phyloP scores from a whole-genome alignment of 1,284 basidiomycete genomes.

The Leccinum pachyderme region DNA sequence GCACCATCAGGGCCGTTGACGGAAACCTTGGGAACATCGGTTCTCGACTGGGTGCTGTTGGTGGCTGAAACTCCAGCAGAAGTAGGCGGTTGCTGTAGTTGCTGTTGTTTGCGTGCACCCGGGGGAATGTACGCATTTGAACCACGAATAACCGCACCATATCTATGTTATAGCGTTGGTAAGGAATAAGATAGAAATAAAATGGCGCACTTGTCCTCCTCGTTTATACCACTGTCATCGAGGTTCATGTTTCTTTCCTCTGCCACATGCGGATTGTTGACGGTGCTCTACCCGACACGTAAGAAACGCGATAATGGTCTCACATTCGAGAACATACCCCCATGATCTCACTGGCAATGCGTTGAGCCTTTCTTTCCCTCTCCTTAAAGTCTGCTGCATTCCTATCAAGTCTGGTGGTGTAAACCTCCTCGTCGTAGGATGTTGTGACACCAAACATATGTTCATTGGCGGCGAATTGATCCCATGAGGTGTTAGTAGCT shows the following conservation, averaged over 20 bases:
- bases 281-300: slow-evolving; percentile 47
- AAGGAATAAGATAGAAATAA: slow-evolving; percentile 13
- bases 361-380: slow-evolving; percentile 84
- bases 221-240: slow-evolving; percentile 78
- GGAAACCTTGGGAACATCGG: slow-evolving; percentile 65
- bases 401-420: slow-evolving; percentile 94
- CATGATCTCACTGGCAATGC: slow-evolving; percentile 89
- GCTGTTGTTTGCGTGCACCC: slow-evolving; percentile 60
- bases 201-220: slow-evolving; percentile 86
- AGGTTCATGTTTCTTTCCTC: slow-evolving; percentile 81
- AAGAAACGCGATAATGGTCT: slow-evolving; percentile 2
- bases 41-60: slow-evolving; percentile 37
- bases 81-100: slow-evolving; percentile 20
- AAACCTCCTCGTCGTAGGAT: slow-evolving; percentile 90
- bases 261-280: slow-evolving; percentile 82
- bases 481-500: slow-evolving; percentile 68
- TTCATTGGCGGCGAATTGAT: slow-evolving; percentile 96
- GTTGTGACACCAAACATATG: slow-evolving; percentile 90
- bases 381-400: slow-evolving; percentile 84
- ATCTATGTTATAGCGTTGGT: slow-evolving; percentile 53
- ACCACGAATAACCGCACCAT: slow-evolving; percentile 88
- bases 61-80: slow-evolving; percentile 26
- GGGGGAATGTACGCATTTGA: slow-evolving; percentile 93
- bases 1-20: slow-evolving; percentile 69
- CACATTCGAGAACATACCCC: slow-evolving; percentile 49